phyloP scores from a whole-genome alignment of 345 rosid species.

The Microcos paniculata region DNA sequence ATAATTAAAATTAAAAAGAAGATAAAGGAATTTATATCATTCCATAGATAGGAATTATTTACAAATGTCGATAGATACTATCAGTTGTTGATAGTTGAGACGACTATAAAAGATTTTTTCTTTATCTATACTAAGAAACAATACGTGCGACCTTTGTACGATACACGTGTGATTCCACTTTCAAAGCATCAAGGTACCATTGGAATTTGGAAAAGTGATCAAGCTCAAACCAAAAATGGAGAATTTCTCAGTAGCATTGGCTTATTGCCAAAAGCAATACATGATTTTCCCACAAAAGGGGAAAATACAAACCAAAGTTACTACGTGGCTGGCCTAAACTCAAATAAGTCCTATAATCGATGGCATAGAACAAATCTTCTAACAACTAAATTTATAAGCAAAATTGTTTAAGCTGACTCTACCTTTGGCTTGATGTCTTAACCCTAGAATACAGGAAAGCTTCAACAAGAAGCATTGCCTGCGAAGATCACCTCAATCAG shows the following conservation, averaged over 20 bases:
- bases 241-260: constrained; percentile 5
- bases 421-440: constrained; percentile 89
- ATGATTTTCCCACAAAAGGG: neutral
- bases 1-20: too few species aligned
- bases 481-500: constrained; percentile 16
- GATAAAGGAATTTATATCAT: too few species aligned
- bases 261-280: constrained; percentile 5
- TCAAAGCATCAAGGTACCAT: too few species aligned
- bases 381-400: constrained; percentile 4
- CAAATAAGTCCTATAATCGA: constrained; percentile 12
- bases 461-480: constrained; percentile 98
- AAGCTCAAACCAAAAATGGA: neutral
- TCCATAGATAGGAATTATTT: too few species aligned
- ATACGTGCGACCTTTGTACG: too few species aligned
- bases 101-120: too few species aligned
- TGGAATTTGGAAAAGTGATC: too few species aligned
- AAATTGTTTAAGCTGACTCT: constrained; percentile 53
- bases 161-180: too few species aligned
- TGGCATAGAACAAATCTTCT: neutral
- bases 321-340: constrained; percentile 12
- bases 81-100: too few species aligned
- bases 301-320: neutral
- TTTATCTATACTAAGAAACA: too few species aligned
- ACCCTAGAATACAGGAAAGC: constrained; percentile 93
- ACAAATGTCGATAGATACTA: too few species aligned